phyloP scores from a whole-genome alignment of 768 basidiomycete genomes.

The Macrolepiota albuminosa region DNA sequence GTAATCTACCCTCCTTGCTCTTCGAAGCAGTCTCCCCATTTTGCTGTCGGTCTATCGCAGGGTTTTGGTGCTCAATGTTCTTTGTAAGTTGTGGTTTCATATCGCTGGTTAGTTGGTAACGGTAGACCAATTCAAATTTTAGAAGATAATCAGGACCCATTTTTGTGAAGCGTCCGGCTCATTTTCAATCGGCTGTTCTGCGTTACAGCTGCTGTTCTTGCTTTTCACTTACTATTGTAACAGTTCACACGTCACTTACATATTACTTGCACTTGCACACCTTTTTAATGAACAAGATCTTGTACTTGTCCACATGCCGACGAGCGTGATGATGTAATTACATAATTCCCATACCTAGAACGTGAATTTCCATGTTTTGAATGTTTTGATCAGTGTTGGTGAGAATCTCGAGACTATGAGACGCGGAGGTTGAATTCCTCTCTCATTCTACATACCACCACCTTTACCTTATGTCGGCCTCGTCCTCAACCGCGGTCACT shows the following conservation, averaged over 20 bases:
- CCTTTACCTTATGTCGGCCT: conserved; percentile 18
- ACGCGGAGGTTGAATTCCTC: conserved; percentile 12
- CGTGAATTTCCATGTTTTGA: not conserved
- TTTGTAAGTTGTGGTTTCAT: not conserved
- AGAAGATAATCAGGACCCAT: not conserved
- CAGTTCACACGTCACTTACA: not conserved
- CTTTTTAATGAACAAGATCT: not conserved
- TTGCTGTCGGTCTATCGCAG: not conserved
- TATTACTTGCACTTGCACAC: not conserved
- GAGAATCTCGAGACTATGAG: not conserved
- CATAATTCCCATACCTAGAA: not conserved
- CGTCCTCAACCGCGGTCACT: conserved; percentile 25
- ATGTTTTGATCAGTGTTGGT: not conserved
- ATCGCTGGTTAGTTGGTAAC: not conserved
- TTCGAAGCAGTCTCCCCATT: not conserved
- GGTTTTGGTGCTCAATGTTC: not conserved
- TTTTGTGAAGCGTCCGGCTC: not conserved
- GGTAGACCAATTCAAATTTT: not conserved
- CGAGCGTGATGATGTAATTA: conserved; percentile 8
- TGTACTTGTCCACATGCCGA: not conserved
- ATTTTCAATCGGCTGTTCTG: not conserved
- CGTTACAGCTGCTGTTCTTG: conserved; percentile 5
- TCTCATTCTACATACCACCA: not conserved
- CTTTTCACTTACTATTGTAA: conserved; percentile 3
- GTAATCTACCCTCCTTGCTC: not conserved